Conservation (phyloP, 1,284 basidiomycete species). For the Calocybe gambosa region DNA sequence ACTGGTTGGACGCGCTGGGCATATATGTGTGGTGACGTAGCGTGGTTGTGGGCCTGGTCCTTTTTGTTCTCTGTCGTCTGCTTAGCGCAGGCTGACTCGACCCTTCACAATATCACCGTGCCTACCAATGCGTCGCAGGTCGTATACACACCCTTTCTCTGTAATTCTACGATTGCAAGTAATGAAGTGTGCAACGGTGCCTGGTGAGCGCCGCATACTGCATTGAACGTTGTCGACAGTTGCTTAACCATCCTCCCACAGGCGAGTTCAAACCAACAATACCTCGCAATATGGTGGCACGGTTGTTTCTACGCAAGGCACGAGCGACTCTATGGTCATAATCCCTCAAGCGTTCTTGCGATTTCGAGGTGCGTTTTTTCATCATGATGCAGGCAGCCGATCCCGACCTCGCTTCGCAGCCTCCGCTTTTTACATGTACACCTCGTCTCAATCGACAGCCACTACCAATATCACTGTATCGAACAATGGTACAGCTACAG, state of each 20-base stretch:
- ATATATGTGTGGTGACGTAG: constrained; percentile 12
- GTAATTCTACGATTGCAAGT: constrained; percentile 24
- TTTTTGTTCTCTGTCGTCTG: constrained; percentile 5
- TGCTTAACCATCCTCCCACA: constrained; percentile 16
- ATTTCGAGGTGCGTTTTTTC: constrained; percentile 37
- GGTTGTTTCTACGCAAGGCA: constrained; percentile 23
- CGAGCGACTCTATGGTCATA: constrained; percentile 22
- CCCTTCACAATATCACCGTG: constrained; percentile 31
- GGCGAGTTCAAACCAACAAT: constrained; percentile 19
- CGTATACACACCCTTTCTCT: constrained; percentile 45
- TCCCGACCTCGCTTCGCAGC: constrained; percentile 24
- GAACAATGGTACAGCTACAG: constrained; percentile 27
- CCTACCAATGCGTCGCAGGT: constrained; percentile 35
- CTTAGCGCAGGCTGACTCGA: constrained; percentile 5
- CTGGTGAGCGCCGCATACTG: constrained; percentile 30
- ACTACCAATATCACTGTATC: constrained; percentile 45
- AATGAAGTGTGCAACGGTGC: constrained; percentile 34
- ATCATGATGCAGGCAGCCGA: too few species aligned
- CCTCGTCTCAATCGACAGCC: constrained; percentile 41
- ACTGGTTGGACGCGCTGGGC: not conserved
- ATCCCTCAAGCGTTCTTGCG: constrained; percentile 50
- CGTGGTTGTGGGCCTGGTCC: constrained; percentile 5
- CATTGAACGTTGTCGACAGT: constrained; percentile 8
- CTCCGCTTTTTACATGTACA: constrained; percentile 37
- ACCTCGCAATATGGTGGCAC: constrained; percentile 24